phyloP scores from a whole-genome alignment of 1,139 yeast species.

The Lodderomyces oxycetoniae region DNA sequence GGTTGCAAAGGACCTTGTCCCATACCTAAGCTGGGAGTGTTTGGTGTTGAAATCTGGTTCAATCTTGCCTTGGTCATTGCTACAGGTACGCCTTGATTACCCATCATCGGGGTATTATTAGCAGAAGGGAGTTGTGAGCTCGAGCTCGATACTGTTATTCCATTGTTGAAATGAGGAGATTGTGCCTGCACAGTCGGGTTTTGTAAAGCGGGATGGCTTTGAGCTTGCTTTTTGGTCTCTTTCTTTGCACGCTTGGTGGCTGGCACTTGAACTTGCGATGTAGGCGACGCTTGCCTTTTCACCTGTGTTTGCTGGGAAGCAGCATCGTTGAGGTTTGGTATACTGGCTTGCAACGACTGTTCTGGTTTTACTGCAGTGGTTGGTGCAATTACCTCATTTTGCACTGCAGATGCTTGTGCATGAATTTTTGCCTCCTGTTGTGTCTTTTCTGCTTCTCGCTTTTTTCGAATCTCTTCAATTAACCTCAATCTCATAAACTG shows the following conservation, averaged over 20 bases:
- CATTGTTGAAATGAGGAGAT: constrained; percentile 1
- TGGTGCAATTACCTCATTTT: constrained; percentile 8
- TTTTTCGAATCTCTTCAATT: constrained; percentile 44
- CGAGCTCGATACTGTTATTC: constrained; percentile 1
- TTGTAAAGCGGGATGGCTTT: constrained; percentile 3
- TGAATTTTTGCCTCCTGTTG: constrained; percentile 39
- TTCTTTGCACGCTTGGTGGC: constrained; percentile 8
- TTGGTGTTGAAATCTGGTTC: constrained; percentile 18
- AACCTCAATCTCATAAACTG: constrained; percentile 47
- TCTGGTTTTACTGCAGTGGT: too few relatives aligned
- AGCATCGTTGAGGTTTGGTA: constrained; percentile 10
- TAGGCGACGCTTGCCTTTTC: constrained; percentile 2
- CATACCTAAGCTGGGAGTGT: constrained; percentile 5
- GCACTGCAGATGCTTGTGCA: constrained; percentile 21
- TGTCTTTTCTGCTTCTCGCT: constrained; percentile 41
- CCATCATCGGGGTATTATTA: constrained; percentile 12
- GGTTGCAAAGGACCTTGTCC: constrained; percentile 4
- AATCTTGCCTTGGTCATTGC: constrained; percentile 7
- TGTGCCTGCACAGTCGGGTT: neutral
- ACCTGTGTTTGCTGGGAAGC: neutral
- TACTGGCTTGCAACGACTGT: too few relatives aligned
- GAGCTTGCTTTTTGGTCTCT: constrained; percentile 6
- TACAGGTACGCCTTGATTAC: constrained; percentile 8
- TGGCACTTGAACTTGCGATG: constrained; percentile 4
- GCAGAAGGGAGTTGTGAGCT: constrained; percentile 9